Evolutionary conservation across 441 rosid species (phyloP), one percentile per base, ranked within the genome.

Genomic region (Dalechampia spathulata): DNA sequence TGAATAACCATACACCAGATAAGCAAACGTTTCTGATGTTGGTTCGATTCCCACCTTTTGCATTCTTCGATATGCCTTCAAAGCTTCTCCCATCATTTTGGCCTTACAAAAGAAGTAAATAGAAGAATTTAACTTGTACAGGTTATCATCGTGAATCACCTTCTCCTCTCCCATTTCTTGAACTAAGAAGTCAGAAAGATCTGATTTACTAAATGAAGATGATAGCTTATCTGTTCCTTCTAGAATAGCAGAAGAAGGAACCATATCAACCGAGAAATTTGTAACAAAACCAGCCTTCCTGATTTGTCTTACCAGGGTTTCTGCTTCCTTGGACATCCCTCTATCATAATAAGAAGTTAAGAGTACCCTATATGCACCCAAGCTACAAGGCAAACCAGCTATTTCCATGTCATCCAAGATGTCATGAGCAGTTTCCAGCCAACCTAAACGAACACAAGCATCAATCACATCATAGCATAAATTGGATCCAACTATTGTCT

Each of bases 391-490:
- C 68, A 56, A 52, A 38, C 83, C 88, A 23, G 72, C 76, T 16
- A 66, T 64, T 71, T 75, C 80, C 75, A 76, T 69, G 72, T 82
- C 95, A 70, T 87, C 98, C 74, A 87, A 76, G 63, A 87, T 79
- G 71, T 90, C 96, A 63, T 85, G 95, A 61, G 93, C 95, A 64
- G 82, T 71, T 59, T 83, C 90, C 67, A 73, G 70, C 95, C 94
- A 87, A 66, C 82, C 87, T 55, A 74, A 26, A 44, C 8, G 59
- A 61, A 87, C 69, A 72, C 80, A 83, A 46, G 84, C 87, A 59
- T 71, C 72, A 63, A 87, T 60, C 7, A 83, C 82, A 37, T 76
- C 75, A n/a, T 57, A 73, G 61, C 80, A 78, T 59, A 88, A 49
- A 23, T 23, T 54, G 27, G 69, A 65, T 55, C 70, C 65, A 32